Conservation (phyloP, 2,329 filamentous ascomycete species). For the Cladophialophora bantiana region DNA sequence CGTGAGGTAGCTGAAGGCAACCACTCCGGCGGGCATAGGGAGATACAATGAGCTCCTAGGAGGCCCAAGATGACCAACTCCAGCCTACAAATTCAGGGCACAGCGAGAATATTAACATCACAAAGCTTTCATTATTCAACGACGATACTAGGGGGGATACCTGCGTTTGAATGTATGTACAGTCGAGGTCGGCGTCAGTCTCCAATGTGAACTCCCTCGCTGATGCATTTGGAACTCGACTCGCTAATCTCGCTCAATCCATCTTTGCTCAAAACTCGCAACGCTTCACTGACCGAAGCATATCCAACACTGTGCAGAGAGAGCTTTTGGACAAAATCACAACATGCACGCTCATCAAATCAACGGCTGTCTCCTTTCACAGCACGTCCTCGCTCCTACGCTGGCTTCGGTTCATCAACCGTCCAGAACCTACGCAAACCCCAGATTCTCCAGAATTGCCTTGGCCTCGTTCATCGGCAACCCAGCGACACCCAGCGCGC, state of each 20-base stretch:
- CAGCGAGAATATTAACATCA: background rate
- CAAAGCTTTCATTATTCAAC: conserved; percentile 15
- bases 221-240: conserved; percentile 19
- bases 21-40: background rate
- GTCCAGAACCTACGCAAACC: conserved; percentile 45
- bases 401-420: background rate
- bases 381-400: background rate
- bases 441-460: conserved; percentile 49
- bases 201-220: conserved; percentile 17
- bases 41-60: background rate
- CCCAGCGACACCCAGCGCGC: conserved; percentile 60
- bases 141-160: conserved; percentile 4
- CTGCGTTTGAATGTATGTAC: conserved; percentile 12
- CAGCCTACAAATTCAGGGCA: background rate
- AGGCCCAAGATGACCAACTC: background rate
- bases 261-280: conserved; percentile 5
- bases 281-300: conserved; percentile 13
- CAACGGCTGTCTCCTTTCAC: background rate
- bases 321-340: conserved; percentile 12
- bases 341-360: conserved; percentile 9
- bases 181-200: background rate
- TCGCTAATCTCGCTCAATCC: conserved; percentile 21
- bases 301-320: conserved; percentile 18
- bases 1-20: background rate
- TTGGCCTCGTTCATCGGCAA: conserved; percentile 57